Evolutionary conservation across 208 protist genomes (phyloP).

Genomic region (Trichomonas vaginalis): DNA sequence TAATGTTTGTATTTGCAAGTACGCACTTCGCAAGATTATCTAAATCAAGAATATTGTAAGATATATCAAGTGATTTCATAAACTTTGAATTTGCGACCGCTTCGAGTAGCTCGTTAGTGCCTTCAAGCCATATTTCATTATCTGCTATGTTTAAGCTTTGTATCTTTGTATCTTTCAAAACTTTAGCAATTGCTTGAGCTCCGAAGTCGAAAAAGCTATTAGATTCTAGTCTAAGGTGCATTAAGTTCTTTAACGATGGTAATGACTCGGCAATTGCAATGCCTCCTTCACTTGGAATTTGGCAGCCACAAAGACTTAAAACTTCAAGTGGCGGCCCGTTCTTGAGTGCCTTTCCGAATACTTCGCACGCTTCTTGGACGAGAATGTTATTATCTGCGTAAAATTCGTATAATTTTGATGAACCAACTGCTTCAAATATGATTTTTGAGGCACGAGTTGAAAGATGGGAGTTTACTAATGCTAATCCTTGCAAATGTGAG

Average conservation of each 20-base stretch:
- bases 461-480: not conserved
- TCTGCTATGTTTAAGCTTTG: not conserved
- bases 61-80: not conserved
- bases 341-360: not conserved
- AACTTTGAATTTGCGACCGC: not conserved
- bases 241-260: not conserved
- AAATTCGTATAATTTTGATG: not conserved
- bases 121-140: not conserved
- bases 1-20: not conserved
- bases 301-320: not conserved
- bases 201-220: not conserved
- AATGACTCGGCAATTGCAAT: not conserved
- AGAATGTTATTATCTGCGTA: not conserved
- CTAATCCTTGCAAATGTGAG: not conserved
- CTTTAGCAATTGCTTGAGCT: not conserved
- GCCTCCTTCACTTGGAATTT: not conserved
- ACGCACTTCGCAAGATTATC: not conserved
- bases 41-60: not conserved
- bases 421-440: not conserved
- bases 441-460: not conserved
- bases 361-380: not conserved
- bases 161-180: not conserved
- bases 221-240: not conserved
- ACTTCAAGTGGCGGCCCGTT: not conserved
- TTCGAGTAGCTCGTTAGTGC: not conserved